phyloP scores from a whole-genome alignment of 192 early-diverging fungal species.

The Coemansia sp. region DNA sequence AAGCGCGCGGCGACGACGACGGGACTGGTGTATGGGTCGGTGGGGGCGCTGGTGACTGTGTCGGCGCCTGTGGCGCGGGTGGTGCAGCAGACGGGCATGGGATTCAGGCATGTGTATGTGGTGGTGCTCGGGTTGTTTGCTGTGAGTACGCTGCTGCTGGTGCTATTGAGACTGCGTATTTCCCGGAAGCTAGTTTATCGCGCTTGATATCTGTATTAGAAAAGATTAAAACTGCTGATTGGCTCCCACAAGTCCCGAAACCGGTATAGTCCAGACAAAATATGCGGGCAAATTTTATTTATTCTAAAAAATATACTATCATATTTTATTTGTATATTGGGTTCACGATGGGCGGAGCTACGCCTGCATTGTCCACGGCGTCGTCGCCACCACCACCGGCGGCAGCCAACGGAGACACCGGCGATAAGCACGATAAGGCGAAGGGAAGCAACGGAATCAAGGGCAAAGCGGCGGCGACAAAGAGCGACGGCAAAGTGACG shows the following conservation, averaged over 20 bases:
- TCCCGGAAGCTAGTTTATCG: conserved; percentile 17
- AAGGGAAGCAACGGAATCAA: conserved; percentile 1
- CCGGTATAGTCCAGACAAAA: too few species aligned
- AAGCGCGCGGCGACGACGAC: conserved; percentile 19
- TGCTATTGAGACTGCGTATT: conserved; percentile 22
- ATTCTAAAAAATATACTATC: background rate
- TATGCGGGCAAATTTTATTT: too few species aligned
- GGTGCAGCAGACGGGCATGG: conserved; percentile 12
- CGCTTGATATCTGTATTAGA: background rate
- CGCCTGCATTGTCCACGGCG: conserved; percentile 1
- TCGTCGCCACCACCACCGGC: conserved; percentile 1
- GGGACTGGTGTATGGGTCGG: conserved; percentile 32
- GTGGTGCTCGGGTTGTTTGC: conserved; percentile 25
- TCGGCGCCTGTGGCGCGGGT: conserved; percentile 27
- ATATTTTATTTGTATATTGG: background rate
- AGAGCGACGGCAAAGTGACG: conserved; percentile 37
- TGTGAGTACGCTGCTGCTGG: conserved; percentile 25
- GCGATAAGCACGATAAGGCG: background rate
- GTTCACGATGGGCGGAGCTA: conserved; percentile 4
- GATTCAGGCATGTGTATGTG: conserved; percentile 19
- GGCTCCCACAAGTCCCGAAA: too few species aligned
- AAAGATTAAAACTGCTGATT: too few species aligned
- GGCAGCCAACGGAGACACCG: background rate
- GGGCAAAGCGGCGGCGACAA: background rate
- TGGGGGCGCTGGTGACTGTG: conserved; percentile 26